phyloP scores from a whole-genome alignment of 129 eudicot species.

The Helichrysum umbraculigerum region DNA sequence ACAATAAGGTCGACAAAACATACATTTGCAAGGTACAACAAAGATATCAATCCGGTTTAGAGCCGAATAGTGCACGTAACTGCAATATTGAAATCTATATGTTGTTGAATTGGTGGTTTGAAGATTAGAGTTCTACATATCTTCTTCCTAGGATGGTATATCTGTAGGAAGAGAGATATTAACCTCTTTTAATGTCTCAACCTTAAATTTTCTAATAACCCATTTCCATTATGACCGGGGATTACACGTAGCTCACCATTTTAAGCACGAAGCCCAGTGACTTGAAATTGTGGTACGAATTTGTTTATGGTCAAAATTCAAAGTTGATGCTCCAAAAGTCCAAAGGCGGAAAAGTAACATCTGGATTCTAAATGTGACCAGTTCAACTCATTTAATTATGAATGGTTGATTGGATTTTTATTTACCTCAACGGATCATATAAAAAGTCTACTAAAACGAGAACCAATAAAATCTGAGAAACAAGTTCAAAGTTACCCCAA shows the following conservation, averaged over 20 bases:
- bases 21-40: slow-evolving; percentile 15
- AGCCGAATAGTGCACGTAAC: slow-evolving; percentile 76
- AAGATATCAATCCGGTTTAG: slow-evolving; percentile 36
- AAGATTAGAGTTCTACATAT: slow-evolving; percentile 70
- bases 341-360: not conserved
- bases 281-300: slow-evolving; percentile 1
- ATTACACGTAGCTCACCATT: slow-evolving; percentile 73
- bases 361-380: not conserved
- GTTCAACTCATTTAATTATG: not conserved
- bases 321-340: not conserved
- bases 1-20: not conserved
- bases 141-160: slow-evolving; percentile 65
- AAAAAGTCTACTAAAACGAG: not conserved
- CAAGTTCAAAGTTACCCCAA: not conserved
- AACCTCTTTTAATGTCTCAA: slow-evolving; percentile 64
- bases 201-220: slow-evolving; percentile 49
- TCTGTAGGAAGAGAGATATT: slow-evolving; percentile 53
- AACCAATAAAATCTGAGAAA: not conserved
- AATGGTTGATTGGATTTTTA: not conserved
- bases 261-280: slow-evolving; percentile 68
- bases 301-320: not conserved
- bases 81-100: slow-evolving; percentile 70
- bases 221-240: slow-evolving; percentile 43
- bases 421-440: not conserved
- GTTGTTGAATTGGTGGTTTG: slow-evolving; percentile 65